Conservation (phyloP, 306 rosid genomes). For the Acacia crassicarpa region DNA sequence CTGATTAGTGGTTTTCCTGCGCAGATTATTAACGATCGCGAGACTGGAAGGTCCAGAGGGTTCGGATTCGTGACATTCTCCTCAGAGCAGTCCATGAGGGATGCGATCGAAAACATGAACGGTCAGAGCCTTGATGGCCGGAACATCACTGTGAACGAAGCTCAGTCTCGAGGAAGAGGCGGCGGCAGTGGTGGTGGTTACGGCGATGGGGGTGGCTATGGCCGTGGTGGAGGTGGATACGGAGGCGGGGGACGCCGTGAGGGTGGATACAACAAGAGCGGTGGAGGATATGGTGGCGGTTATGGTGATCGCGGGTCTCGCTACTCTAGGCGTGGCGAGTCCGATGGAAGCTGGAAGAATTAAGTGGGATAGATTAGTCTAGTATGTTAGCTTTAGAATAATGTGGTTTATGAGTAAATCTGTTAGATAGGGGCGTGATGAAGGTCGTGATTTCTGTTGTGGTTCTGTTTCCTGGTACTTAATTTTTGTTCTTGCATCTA, state of each 20-base stretch:
- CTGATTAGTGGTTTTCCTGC: neutral
- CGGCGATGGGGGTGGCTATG: neutral
- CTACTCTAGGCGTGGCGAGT: conserved; percentile 44
- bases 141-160: conserved; percentile 89
- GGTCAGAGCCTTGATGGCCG: conserved; percentile 88
- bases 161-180: conserved; percentile 71
- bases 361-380: neutral
- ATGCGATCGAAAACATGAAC: conserved; percentile 86
- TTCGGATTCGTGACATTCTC: conserved; percentile 90
- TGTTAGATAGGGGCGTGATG: neutral
- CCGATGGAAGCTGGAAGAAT: conserved; percentile 76
- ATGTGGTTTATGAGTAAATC: neutral
- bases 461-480: neutral
- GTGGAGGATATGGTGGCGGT: conserved; percentile 32
- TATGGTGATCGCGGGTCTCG: conserved; percentile 43
- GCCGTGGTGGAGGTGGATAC: conserved; percentile 41
- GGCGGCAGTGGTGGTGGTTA: conserved; percentile 26
- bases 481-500: neutral
- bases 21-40: conserved; percentile 86
- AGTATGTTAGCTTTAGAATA: neutral
- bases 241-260: conserved; percentile 25
- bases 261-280: conserved; percentile 15
- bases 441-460: neutral
- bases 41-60: conserved; percentile 92
- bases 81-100: conserved; percentile 69